Evolutionary conservation across 495 filamentous ascomycete genomes (phyloP).

Genomic region (Ascodesmis nigricans): DNA sequence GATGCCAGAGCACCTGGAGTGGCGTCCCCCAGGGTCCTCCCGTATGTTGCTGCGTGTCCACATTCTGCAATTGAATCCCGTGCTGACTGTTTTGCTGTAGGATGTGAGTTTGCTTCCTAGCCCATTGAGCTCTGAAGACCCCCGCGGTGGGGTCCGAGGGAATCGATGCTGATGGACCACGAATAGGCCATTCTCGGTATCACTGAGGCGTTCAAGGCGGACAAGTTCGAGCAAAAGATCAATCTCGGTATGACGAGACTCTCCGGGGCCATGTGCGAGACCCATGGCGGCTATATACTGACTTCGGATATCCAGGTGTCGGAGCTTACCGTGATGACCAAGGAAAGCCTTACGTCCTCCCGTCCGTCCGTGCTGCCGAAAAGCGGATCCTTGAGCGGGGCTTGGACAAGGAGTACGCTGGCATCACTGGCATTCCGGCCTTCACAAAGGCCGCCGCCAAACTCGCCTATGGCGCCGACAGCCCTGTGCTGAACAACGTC

Average conservation of each 20-base stretch:
- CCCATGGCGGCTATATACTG: not conserved
- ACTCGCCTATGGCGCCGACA: constrained; percentile 73
- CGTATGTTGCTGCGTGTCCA: constrained; percentile 33
- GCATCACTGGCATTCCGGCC: constrained; percentile 81
- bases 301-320: constrained; percentile 30
- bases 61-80: constrained; percentile 21
- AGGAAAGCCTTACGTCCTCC: constrained; percentile 92
- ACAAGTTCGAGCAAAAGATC: constrained; percentile 79
- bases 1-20: constrained; percentile 65
- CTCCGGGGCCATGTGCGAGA: no score
- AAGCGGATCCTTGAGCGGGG: constrained; percentile 53
- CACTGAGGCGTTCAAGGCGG: constrained; percentile 97
- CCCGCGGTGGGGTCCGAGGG: not conserved
- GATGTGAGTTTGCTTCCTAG: constrained; percentile 32
- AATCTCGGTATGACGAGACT: constrained; percentile 64
- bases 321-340: constrained; percentile 79
- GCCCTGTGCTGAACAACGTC: constrained; percentile 52
- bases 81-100: constrained; percentile 25
- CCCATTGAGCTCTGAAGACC: constrained; percentile 7
- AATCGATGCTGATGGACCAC: not conserved
- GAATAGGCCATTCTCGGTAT: constrained; percentile 65
- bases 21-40: constrained; percentile 82
- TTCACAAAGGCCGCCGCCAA: constrained; percentile 81
- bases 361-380: constrained; percentile 76
- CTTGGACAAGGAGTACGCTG: constrained; percentile 92